Conservation (phyloP, 306 rosid genomes). For the Castanospermum australe region DNA sequence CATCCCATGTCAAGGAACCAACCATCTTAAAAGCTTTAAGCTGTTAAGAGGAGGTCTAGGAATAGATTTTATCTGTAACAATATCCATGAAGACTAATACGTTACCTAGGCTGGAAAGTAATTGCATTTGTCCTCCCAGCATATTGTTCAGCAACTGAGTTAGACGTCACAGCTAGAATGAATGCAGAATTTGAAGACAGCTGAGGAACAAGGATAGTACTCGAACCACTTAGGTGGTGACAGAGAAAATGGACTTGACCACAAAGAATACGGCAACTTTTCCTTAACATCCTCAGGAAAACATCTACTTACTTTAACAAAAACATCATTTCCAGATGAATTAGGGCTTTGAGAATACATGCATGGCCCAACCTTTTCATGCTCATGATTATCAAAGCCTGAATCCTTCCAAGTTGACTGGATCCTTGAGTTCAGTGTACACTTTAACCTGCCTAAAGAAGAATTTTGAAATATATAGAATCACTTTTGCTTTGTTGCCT, state of each 20-base stretch:
- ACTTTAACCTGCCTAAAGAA: constrained; percentile 32
- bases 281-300: constrained; percentile 40
- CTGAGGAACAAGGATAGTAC: constrained; percentile 78
- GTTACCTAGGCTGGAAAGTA: constrained; percentile 89
- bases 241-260: constrained; percentile 81
- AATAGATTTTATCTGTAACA: constrained; percentile 12
- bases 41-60: not conserved
- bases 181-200: constrained; percentile 64
- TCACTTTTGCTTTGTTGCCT: too few relatives aligned
- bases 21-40: not conserved
- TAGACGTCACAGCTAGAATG: constrained; percentile 73
- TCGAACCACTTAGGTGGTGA: constrained; percentile 90
- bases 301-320: constrained; percentile 63
- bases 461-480: too few relatives aligned
- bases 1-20: constrained; percentile 3
- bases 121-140: constrained; percentile 81
- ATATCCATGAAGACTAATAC: not conserved
- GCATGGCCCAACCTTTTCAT: constrained; percentile 64
- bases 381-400: constrained; percentile 47
- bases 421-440: constrained; percentile 27
- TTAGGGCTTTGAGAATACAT: constrained; percentile 66
- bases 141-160: constrained; percentile 64
- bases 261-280: constrained; percentile 47
- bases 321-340: constrained; percentile 62
- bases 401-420: constrained; percentile 39